phyloP scores from a whole-genome alignment of 2,329 filamentous ascomycete species.

The Apiospora aurea region DNA sequence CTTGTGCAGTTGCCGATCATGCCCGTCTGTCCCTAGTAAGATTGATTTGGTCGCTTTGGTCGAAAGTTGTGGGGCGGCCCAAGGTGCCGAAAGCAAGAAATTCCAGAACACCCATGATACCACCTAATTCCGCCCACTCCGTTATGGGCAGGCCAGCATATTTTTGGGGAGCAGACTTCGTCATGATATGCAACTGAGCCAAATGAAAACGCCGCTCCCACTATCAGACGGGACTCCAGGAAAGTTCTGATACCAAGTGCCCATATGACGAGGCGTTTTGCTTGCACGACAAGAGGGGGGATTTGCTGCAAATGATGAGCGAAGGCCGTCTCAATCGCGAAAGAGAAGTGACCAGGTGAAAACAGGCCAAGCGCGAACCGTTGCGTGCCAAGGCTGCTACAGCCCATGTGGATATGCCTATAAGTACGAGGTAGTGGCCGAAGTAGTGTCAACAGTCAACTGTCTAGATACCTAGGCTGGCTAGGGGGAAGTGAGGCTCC shows the following conservation, averaged over 20 bases:
- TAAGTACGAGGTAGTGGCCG: conserved; percentile 9
- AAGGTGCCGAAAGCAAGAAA: conserved; percentile 17
- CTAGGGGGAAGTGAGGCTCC: not conserved
- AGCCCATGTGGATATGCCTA: conserved; percentile 6
- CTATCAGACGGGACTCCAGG: not conserved
- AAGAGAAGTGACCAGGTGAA: conserved; percentile 1
- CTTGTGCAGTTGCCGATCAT: conserved; percentile 2
- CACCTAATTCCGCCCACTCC: not conserved
- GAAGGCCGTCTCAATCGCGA: not conserved
- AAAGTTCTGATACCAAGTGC: not conserved
- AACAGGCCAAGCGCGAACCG: not conserved
- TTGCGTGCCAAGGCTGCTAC: conserved; percentile 7
- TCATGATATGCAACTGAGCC: conserved; percentile 1
- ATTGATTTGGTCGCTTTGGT: not conserved
- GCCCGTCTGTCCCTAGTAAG: not conserved
- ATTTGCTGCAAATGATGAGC: conserved; percentile 3
- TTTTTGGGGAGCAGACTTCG: not conserved
- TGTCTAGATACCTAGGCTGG: too few species aligned
- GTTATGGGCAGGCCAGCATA: not conserved
- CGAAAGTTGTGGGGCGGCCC: not conserved
- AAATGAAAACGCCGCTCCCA: not conserved
- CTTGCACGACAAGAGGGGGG: not conserved
- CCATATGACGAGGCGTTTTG: conserved; percentile 6
- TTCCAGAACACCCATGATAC: conserved; percentile 5
- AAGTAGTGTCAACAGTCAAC: conserved; percentile 6